Percentiles rank a stretch among this genome's conserved stretches.
phyloP scores from a whole-genome alignment of 176 grass and related monocot species.

The Puccinellia tenuiflora region DNA sequence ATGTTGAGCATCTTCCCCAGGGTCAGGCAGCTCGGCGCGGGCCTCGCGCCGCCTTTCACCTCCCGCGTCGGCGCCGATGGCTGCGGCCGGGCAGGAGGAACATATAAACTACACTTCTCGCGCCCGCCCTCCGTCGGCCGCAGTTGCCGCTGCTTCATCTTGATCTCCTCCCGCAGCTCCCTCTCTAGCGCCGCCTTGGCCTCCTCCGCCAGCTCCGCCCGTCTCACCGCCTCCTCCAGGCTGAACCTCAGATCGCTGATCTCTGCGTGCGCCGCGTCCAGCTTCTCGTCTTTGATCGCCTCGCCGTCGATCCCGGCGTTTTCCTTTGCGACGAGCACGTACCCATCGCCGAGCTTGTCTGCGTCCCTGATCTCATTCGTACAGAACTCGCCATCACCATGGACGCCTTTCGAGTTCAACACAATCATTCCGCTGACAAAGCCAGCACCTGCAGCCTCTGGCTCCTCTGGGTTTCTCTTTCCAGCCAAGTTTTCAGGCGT shows the following conservation, averaged over 20 bases:
- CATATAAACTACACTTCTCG: neutral
- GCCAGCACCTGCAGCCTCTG: neutral
- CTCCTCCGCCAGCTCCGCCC: conserved; percentile 52
- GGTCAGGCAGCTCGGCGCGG: conserved; percentile 22
- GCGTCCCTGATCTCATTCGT: conserved; percentile 5
- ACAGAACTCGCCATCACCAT: neutral
- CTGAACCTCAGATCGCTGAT: conserved; percentile 50
- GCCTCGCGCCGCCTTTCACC: neutral
- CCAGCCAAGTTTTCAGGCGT: neutral
- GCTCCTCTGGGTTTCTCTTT: neutral
- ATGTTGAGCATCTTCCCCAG: conserved; percentile 51
- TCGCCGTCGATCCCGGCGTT: neutral
- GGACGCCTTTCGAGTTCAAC: neutral
- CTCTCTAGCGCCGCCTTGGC: conserved; percentile 50
- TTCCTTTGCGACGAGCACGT: conserved; percentile 18
- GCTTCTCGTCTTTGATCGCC: conserved; percentile 5
- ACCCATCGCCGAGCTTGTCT: neutral
- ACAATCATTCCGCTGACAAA: neutral
- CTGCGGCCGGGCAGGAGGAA: neutral
- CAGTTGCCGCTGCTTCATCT: conserved; percentile 2
- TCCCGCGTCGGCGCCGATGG: neutral
- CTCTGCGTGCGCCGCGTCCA: conserved; percentile 28
- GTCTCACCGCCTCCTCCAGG: conserved; percentile 41
- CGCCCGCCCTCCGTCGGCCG: neutral
- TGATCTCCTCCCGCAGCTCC: conserved; percentile 37